A percentile compares a stretch with the other conserved stretches of the same genome.
These are phyloP conservation scores for Apiotrichum brassicae DNA, from an alignment of 1,284 basidiomycete species.

Conservation along the genomic window DNA sequence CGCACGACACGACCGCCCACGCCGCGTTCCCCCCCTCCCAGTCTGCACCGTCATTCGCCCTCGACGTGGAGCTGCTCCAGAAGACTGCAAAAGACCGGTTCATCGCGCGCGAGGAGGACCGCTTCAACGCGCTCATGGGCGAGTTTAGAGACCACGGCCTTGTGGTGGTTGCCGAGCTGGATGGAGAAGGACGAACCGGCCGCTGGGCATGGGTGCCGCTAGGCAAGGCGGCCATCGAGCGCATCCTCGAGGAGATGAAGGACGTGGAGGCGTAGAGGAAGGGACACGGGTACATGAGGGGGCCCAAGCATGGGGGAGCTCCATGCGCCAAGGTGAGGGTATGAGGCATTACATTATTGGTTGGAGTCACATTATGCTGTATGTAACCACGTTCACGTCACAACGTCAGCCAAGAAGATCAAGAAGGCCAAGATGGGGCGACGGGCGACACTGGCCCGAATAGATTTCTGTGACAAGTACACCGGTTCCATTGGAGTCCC, in stretches of 20 bases:
- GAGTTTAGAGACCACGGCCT: constrained; percentile 87
- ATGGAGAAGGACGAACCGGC: constrained; percentile 37
- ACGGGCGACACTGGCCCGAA: no score
- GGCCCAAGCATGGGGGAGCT: no score
- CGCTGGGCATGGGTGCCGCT: constrained; percentile 73
- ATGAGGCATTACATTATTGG: no score
- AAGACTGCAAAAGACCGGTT: constrained; percentile 57
- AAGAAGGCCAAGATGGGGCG: no score
- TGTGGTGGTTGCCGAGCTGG: constrained; percentile 54
- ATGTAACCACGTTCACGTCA: no score
- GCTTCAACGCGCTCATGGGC: constrained; percentile 68
- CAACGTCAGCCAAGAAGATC: no score
- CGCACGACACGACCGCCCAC: constrained; percentile 34
- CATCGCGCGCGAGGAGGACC: constrained; percentile 76
- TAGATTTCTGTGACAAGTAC: no score
- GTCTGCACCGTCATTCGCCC: constrained; percentile 38
- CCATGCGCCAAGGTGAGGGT: no score
- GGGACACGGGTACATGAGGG: no score
- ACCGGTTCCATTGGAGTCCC: no score
- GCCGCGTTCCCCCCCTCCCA: constrained; percentile 16
- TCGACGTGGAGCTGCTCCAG: constrained; percentile 43
- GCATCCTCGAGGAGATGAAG: constrained; percentile 36
- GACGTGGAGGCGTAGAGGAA: constrained; percentile 21
- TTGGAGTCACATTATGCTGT: no score
- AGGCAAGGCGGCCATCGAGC: constrained; percentile 55